Base-by-base conservation (phyloP, 2,329 filamentous ascomycete species). In the Colletotrichum zoysiae region DNA sequence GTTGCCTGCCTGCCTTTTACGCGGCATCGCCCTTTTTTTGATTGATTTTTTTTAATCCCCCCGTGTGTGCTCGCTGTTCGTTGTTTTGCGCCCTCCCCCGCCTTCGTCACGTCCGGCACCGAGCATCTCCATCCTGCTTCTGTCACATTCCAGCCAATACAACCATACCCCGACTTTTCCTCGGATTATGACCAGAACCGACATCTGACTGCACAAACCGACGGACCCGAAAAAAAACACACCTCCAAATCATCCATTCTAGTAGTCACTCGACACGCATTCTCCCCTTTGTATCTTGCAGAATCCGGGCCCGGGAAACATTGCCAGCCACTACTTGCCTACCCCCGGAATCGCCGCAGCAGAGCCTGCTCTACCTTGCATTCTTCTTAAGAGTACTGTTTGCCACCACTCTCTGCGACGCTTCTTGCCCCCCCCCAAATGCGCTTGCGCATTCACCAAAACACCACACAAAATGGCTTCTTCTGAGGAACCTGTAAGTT, bases 401-500 rank as follows among this genome's bases (percentile, higher is more conserved):
- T 56, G 59, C 26, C 60, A 48, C 33, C 33, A 46, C n/a, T n/a
- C 53, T 56, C 55, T 55, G 59, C 65, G 42, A 46, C 46, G 38
- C 48, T 26, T 70, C 26, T 42, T 51, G 4, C 23, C 55, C 59
- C 30, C 30, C 60, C 59, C 59, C 58, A 26, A 26, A 72, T 72
- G 70, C 66, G 46, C 55, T 40, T 65, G 66, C 70, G 66, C 64
- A 51, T 55, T 56, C 55, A 38, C 35, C 38, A 23, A 48, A 60
- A 66, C 18, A 65, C 63, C 61, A 70, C 46, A 44, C 51, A 74
- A 50, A 63, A 74, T 74, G 73, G 73, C 65, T 48, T 59, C 70
- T 51, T 66, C 69, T 42, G 71, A 74, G 62, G 73, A 74, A 65
- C 73, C 71, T 35, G 71, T 74, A 64, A 67, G 71, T 67, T 16